phyloP scores from a whole-genome alignment of 2,329 filamentous ascomycete species.

The Juglanconis sp. region DNA sequence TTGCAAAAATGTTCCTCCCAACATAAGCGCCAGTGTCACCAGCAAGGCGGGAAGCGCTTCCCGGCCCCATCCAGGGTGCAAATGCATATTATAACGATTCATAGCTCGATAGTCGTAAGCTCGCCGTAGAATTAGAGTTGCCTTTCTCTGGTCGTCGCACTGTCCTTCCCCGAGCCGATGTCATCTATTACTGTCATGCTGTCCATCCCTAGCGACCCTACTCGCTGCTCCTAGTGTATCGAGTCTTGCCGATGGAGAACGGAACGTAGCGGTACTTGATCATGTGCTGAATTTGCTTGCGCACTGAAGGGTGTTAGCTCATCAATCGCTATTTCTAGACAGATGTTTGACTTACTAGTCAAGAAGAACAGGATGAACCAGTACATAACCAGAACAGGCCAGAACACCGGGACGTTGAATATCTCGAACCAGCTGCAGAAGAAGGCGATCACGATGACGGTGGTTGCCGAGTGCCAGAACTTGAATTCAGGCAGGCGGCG shows the following conservation, averaged over 20 bases:
- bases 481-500: slow-evolving; percentile 97
- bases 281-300: slow-evolving; percentile 99
- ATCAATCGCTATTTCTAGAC: too few relatives aligned
- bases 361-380: slow-evolving; percentile 96
- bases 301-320: slow-evolving; percentile 58
- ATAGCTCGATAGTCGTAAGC: slow-evolving; percentile 10
- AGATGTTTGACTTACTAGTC: slow-evolving; percentile 67
- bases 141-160: background rate
- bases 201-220: slow-evolving; percentile 21
- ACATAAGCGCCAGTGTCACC: slow-evolving; percentile 10
- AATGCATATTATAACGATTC: slow-evolving; percentile 18
- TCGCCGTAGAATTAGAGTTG: slow-evolving; percentile 12
- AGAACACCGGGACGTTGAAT: slow-evolving; percentile 98
- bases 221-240: slow-evolving; percentile 65
- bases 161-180: slow-evolving; percentile 3
- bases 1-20: background rate
- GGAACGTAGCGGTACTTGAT: slow-evolving; percentile 99
- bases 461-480: slow-evolving; percentile 96
- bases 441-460: slow-evolving; percentile 80
- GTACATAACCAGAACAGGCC: slow-evolving; percentile 97
- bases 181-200: background rate
- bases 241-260: slow-evolving; percentile 86
- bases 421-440: slow-evolving; percentile 87
- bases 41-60: slow-evolving; percentile 5
- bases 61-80: slow-evolving; percentile 12